These are phyloP conservation scores for Platanthera zijinensis DNA, from an alignment of 106 monocot species.

Conservation along the genomic window DNA sequence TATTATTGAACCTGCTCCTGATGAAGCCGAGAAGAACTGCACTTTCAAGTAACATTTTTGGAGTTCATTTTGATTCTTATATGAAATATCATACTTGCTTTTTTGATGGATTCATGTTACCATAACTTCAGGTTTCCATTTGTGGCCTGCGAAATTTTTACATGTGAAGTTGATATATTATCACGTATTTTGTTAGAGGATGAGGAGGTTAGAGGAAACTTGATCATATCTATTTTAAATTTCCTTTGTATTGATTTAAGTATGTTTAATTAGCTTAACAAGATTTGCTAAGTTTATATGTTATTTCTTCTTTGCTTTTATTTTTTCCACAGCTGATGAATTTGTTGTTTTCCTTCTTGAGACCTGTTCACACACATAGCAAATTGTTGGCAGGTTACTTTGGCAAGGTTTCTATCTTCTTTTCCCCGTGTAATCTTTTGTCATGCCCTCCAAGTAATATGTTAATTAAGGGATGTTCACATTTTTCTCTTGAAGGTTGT, in stretches of 20 bases:
- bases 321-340: slow-evolving; percentile 42
- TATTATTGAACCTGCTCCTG: slow-evolving; percentile 72
- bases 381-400: slow-evolving; percentile 74
- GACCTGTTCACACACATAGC: slow-evolving; percentile 48
- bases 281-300: neutral
- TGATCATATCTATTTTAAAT: neutral
- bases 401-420: slow-evolving; percentile 47
- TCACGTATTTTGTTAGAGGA: slow-evolving; percentile 68
- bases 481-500: slow-evolving; percentile 47
- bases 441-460: neutral
- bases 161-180: slow-evolving; percentile 84
- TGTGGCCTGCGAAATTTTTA: slow-evolving; percentile 92
- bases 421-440: neutral
- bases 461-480: neutral
- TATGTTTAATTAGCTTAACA: neutral
- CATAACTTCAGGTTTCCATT: slow-evolving; percentile 62
- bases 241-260: neutral
- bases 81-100: neutral
- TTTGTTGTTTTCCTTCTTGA: slow-evolving; percentile 76
- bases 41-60: slow-evolving; percentile 48
- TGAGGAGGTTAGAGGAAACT: slow-evolving; percentile 40
- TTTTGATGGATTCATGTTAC: neutral
- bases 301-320: slow-evolving; percentile 4
- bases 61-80: neutral
- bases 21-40: slow-evolving; percentile 59